phyloP scores from a whole-genome alignment of 2,329 filamentous ascomycete species.

The Ophiostoma sp. region DNA sequence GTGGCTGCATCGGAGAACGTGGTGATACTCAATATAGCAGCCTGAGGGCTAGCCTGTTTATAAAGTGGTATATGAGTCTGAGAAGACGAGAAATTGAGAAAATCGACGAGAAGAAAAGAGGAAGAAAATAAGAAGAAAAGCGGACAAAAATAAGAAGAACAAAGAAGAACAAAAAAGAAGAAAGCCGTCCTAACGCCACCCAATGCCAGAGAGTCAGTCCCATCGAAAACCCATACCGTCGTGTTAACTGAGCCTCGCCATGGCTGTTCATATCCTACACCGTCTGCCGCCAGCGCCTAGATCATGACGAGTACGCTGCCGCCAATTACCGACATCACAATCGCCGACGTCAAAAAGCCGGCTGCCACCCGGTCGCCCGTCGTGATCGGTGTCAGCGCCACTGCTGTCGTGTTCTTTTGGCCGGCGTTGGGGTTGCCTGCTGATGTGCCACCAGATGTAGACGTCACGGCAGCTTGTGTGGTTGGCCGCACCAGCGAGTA shows the following conservation, averaged over 20 bases:
- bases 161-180: neutral
- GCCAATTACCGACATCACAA: constrained; percentile 45
- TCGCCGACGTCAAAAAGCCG: constrained; percentile 49
- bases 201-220: constrained; percentile 4
- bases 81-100: neutral
- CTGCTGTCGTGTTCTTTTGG: constrained; percentile 28
- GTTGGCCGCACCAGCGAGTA: constrained; percentile 49
- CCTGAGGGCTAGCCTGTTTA: neutral
- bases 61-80: neutral
- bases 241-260: neutral
- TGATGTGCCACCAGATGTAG: constrained; percentile 54
- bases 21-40: constrained; percentile 8
- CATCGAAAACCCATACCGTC: neutral
- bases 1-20: neutral
- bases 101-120: neutral
- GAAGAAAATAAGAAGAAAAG: neutral
- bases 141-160: neutral
- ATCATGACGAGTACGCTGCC: constrained; percentile 47
- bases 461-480: constrained; percentile 42
- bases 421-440: constrained; percentile 47
- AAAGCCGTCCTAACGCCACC: constrained; percentile 3
- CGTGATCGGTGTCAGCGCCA: constrained; percentile 38
- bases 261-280: neutral
- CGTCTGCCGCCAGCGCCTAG: constrained; percentile 26
- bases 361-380: constrained; percentile 50